Base-by-base conservation (phyloP, 1,284 basidiomycete genomes). In the Tausonia pullulans region DNA sequence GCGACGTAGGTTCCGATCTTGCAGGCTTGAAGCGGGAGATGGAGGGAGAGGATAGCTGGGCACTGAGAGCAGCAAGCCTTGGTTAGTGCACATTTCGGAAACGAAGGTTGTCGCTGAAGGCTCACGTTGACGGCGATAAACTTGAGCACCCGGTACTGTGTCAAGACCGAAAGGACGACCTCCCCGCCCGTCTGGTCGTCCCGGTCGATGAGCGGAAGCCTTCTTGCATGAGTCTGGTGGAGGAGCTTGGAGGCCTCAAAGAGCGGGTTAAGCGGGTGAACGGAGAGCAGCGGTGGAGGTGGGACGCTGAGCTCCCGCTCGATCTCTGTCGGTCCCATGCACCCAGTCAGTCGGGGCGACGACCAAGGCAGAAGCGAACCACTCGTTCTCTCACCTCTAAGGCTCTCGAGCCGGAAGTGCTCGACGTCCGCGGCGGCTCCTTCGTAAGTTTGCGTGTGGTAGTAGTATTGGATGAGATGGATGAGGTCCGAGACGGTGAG, bases 111-210 rank as follows among this genome's bases (percentile, higher is more conserved):
- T 5, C 27, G 27, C 27, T 27, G 27, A 7, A 27, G n/a, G 79
- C 84, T 69, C 72, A 95, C 94, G 75, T 99, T 99, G 76, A 96
- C 95, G 50, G 96, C 87, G 68, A 99, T 96, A 74, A 98, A 98
- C 76, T 98, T 98, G 75, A 99, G 85, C 39, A 98, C 86, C 44
- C 96, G 85, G 73, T 99, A 99, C 76, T 98, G 96, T 0, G 96
- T 99, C 67, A 99, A 79, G 2, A 98, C 94, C 46, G 89, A 93
- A 56, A 98, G 86, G 69, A 99, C 93, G 16, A 97, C 87, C 78
- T 98, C 94, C 67, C 94, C 90, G 5, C 88, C 90, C 6, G 95
- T 97, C 75, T 94, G 90, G 4, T 90, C 84, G 73, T 98, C 95
- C 67, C 86, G 83, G 73, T 98, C 96, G 54, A 99, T 87, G 13